Percentiles rank a stretch among this genome's conserved stretches.
Evolutionary conservation across 2,329 filamentous ascomycete species (phyloP).

Genomic region (Talaromyces sp.): DNA sequence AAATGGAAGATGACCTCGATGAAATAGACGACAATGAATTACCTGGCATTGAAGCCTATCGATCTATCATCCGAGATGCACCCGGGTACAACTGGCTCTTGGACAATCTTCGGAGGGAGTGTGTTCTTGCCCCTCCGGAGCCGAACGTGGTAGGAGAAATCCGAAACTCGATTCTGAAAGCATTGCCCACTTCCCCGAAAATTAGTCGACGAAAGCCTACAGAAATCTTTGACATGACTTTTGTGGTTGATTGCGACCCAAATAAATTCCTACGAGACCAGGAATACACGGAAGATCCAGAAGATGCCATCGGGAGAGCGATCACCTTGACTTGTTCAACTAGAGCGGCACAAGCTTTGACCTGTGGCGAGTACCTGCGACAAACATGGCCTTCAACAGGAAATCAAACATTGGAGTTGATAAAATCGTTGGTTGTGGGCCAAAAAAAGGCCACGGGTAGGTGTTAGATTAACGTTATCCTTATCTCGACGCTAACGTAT

Average conservation of each 20-base stretch:
- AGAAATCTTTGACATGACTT: not conserved
- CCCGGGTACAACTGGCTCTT: constrained; percentile 5
- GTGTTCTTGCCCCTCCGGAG: not conserved
- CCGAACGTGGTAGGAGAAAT: constrained; percentile 1
- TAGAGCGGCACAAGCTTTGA: constrained; percentile 18
- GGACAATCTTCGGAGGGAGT: constrained; percentile 1
- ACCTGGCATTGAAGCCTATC: not conserved
- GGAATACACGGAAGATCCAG: not conserved
- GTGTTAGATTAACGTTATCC: not conserved
- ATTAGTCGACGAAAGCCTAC: constrained; percentile 5
- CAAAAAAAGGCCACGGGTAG: not conserved
- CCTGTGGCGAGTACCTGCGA: constrained; percentile 16
- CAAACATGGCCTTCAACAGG: constrained; percentile 17
- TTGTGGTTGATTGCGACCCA: constrained; percentile 4
- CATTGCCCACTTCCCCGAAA: not conserved
- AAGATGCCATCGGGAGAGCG: not conserved
- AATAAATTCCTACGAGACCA: not conserved
- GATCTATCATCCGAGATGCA: not conserved
- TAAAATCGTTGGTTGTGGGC: not conserved
- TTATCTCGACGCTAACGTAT: not conserved
- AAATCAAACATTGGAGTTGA: constrained; percentile 3
- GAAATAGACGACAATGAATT: constrained; percentile 2
- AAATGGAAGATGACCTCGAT: not conserved
- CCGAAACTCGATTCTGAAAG: not conserved
- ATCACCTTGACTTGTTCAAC: constrained; percentile 14